Evolutionary conservation across 2,329 filamentous ascomycete genomes (phyloP).

Genomic region (Fusarium bulbicola): DNA sequence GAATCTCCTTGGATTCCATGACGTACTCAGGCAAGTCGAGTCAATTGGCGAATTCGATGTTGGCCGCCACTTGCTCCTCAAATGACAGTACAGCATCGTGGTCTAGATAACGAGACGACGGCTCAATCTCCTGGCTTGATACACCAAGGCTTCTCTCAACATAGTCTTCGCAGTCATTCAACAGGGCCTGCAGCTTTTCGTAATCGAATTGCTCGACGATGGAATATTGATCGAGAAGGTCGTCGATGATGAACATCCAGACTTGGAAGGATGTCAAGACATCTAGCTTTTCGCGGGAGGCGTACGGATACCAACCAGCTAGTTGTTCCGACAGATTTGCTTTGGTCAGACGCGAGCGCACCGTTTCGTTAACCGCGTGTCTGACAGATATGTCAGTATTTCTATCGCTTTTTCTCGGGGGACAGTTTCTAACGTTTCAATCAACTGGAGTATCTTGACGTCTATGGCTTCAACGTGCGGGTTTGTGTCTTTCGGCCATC

Average conservation of each 20-base stretch:
- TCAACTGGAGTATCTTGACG: not conserved
- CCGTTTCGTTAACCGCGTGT: not conserved
- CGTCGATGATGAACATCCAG: not conserved
- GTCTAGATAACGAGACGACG: not conserved
- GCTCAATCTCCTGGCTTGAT: not conserved
- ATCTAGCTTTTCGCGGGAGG: not conserved
- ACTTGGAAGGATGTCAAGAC: not conserved
- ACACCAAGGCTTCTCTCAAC: not conserved
- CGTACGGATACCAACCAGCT: not conserved
- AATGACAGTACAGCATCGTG: not conserved
- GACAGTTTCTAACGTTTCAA: not conserved
- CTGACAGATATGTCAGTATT: not conserved
- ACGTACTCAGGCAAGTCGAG: not conserved
- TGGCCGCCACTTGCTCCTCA: not conserved
- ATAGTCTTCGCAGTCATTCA: not conserved
- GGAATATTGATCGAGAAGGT: not conserved
- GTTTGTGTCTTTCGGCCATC: not conserved
- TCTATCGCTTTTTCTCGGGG: rapidly evolving
- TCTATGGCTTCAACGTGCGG: not conserved
- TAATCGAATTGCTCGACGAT: not conserved
- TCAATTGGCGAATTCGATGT: not conserved
- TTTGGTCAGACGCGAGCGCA: not conserved
- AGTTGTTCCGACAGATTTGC: not conserved
- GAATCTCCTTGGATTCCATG: not conserved
- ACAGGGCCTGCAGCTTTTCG: not conserved